phyloP scores from a whole-genome alignment of 2,329 filamentous ascomycete genomes.

The Tetracladium maxilliforme region DNA sequence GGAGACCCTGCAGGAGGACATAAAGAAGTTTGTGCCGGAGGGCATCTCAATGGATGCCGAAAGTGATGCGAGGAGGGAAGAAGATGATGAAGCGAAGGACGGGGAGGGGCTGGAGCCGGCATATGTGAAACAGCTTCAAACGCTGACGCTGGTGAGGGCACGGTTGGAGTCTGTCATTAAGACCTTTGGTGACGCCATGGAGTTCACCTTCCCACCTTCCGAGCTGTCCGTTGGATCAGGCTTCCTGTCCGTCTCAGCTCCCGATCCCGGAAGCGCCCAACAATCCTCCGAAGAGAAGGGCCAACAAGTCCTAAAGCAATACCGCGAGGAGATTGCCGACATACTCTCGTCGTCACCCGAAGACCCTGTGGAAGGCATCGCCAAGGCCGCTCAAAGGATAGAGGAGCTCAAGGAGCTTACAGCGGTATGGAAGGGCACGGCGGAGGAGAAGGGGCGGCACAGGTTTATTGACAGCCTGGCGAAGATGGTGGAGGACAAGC shows the following conservation, averaged over 20 bases:
- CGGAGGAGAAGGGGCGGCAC: constrained; percentile 73
- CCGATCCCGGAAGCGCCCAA: constrained; percentile 51
- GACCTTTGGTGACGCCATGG: constrained; percentile 88
- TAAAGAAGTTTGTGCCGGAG: constrained; percentile 54
- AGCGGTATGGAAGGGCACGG: constrained; percentile 86
- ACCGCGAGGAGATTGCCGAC: constrained; percentile 57
- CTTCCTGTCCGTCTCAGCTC: constrained; percentile 80
- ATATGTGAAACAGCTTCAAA: constrained; percentile 68
- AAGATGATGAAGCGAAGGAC: constrained; percentile 7
- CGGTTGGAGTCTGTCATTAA: constrained; percentile 84
- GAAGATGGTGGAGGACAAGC: constrained; percentile 67
- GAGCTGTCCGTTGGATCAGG: constrained; percentile 73
- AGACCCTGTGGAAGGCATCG: constrained; percentile 51
- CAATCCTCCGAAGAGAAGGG: constrained; percentile 75
- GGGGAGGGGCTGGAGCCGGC: constrained; percentile 40
- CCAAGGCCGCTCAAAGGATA: constrained; percentile 59
- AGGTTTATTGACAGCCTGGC: constrained; percentile 73
- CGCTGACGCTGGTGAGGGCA: constrained; percentile 64
- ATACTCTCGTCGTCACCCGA: constrained; percentile 44
- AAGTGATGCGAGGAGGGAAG: constrained; percentile 10
- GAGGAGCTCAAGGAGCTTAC: constrained; percentile 64
- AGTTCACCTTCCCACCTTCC: constrained; percentile 82
- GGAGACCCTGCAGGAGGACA: constrained; percentile 56
- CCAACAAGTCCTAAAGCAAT: constrained; percentile 57
- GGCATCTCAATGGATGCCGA: constrained; percentile 14